These are phyloP conservation scores for Fomitopsis pinicola DNA, from an alignment of 1,284 basidiomycete genomes.

Conservation along the genomic window DNA sequence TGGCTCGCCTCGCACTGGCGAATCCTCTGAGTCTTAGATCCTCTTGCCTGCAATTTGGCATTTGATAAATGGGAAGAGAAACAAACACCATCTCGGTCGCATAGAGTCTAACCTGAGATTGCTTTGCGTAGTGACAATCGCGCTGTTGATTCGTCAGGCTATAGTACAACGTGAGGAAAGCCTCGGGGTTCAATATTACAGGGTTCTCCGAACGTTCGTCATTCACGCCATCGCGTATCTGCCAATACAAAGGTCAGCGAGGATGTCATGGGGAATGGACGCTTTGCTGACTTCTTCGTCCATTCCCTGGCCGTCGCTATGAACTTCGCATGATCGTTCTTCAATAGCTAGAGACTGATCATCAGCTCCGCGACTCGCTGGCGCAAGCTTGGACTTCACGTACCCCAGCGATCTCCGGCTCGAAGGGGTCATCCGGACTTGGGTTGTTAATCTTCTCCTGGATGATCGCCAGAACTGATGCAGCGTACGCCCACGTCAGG, in stretches of 20 bases:
- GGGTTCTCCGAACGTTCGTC: neutral
- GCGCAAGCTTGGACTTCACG: slow-evolving; percentile 18
- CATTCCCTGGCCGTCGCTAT: slow-evolving; percentile 70
- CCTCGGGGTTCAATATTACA: too few species aligned
- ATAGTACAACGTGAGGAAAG: too few species aligned
- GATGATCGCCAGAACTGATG: slow-evolving; percentile 71
- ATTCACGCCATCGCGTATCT: slow-evolving; percentile 13
- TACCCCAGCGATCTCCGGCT: slow-evolving; percentile 78
- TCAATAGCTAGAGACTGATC: slow-evolving; percentile 48
- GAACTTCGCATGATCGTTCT: slow-evolving; percentile 71
- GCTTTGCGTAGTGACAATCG: too few species aligned
- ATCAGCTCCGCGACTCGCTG: neutral
- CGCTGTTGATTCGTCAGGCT: too few species aligned
- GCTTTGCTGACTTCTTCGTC: slow-evolving; percentile 65
- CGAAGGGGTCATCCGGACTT: slow-evolving; percentile 87
- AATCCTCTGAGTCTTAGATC: too few species aligned
- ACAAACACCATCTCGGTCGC: too few species aligned
- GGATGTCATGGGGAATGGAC: neutral
- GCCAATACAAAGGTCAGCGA: neutral
- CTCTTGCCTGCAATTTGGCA: too few species aligned
- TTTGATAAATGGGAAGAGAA: too few species aligned
- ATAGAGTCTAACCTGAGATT: too few species aligned
- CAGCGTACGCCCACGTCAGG: neutral
- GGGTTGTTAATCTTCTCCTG: slow-evolving; percentile 87
- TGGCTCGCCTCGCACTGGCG: too few species aligned